Base-by-base conservation (phyloP, 2,329 filamentous ascomycete genomes). In the Karstenula rhodostoma region DNA sequence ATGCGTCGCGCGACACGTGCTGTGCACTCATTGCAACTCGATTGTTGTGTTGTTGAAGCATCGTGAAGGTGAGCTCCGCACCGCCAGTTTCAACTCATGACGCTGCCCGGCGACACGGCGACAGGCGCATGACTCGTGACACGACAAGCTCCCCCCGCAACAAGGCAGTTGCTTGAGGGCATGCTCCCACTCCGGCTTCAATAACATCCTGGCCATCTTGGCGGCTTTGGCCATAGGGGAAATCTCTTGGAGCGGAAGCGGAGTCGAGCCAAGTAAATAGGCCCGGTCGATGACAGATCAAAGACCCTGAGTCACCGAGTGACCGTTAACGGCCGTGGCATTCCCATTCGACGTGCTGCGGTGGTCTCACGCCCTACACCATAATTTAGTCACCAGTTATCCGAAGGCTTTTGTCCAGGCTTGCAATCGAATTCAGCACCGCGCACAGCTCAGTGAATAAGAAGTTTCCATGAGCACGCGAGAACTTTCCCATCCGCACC, bases 91-190 rank as follows among this genome's bases (percentile, higher is more conserved):
- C 61, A 67, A 59, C 51, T 40, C 54, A 51, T 59, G 67, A 67
- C 70, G 62, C 63, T 58, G 64, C 67, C 66, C 70, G 62, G 65
- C 56, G 65, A 65, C 49, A 58, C 67, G 57, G 67, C 53, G 60
- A n/a, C 40, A 54, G 29, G 25, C 43, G 48, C 60, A 68, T 74
- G 71, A 73, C 71, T 72, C 69, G 65, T 51, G 13, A 12, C 15
- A 35, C 52, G 27, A 17, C 32, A 40, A 22, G 43, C 32, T 32
- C 22, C 4, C 4, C 15, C 8, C 6, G 10, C 12, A 32, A 33
- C 12, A 44, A 46, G 29, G 4, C 29, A 29, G n/a, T 7, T 29
- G 3, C 9, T 40, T 40, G 29, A 46, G 25, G n/a, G 10, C 13
- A 40, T 40, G 35, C 37, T 40, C 7, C 37, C 17, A 7, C 37